Base-by-base conservation (phyloP, 768 basidiomycete genomes). In the Russula abietina region DNA sequence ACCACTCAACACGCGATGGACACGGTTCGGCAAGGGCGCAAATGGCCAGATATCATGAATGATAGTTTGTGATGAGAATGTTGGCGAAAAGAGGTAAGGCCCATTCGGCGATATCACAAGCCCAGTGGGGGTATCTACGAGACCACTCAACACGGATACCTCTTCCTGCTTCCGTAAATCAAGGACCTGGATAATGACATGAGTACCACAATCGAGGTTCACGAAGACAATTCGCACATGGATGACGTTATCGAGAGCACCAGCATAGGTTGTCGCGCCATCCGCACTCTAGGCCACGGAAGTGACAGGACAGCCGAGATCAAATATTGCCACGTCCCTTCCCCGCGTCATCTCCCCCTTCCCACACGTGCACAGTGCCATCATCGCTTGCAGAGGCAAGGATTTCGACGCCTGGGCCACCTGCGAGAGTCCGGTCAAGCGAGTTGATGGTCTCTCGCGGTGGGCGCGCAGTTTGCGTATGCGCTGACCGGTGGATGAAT, bases 1-100 rank as follows among this genome's bases (percentile, higher is more conserved):
- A 43, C 97, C 97, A 33, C 79, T 83, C 32, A 88, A 78, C 5
- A 84, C 74, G 30, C 93, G 86, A 72, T 97, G 91, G 68, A 94
- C 75, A 43, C 93, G 83, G 28, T 85, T 83, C 2, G 92, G 87
- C 0, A 87, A 84, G 0, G 93, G 86, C 2, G 93, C 91, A 77
- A 98, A 99, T 0, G 97, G 96, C 33, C 93, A 87, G 22, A 98
- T 83, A 73, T 97, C 93, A 75, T 97, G 90, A 62, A 98, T 86
- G 71, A 97, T 78, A 6, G 88, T 85, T 62, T 91, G 87, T 0
- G 93, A 94, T 26, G 94, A 95, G 69, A 98, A 82, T 1, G 91
- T 91, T 24, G 93, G 91, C 0, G 94, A 92, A 57, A 98, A 86
- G 56, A 98, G 83, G 77, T 84, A 94, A 55, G 84, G 79, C 19